Base-by-base conservation (phyloP, 1,139 yeast genomes). In the Suhomyces anneliseae region DNA sequence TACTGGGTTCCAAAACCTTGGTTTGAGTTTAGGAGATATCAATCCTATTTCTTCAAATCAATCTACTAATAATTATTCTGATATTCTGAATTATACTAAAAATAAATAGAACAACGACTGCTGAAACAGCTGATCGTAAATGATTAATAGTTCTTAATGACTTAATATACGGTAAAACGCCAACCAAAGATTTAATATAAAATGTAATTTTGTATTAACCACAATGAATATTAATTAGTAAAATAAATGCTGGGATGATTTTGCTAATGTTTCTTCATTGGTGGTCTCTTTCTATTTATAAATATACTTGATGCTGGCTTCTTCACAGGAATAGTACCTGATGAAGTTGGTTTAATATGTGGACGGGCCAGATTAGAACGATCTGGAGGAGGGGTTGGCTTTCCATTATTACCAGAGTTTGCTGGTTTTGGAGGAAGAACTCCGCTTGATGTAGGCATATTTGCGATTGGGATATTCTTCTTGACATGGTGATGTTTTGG, bases 201-300 rank as follows among this genome's bases (percentile, higher is more conserved):
- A 19, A 19, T 19, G 4, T 19, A 4, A 19, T 19, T 19, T 19
- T 4, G 6, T 19, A 19, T 19, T 19, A 19, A 19, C 24, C 24
- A 19, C 6, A 19, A 19, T 19, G 24, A 19, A 19, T 19, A 19
- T 19, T 4, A 19, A 19, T 19, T 19, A 19, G 19, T 19, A 19
- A 19, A 19, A 4, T 19, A 19, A 1, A 19, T 19, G 4, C 24
- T 19, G 4, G 24, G 4, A 2, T 19, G 24, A 19, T 19, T 19
- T 19, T 19, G 6, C 42, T 36, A 39, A 27, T n/a, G 15, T 14
- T 38, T 36, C 29, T 34, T 40, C 36, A 27, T 45, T 29, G 53
- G 51, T n/a, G 54, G 54, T 26, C 51, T 44, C 42, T 47, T 54
- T 29, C 53, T 44, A 36, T 49, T 52, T 12, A 59, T 57, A 41